Base-by-base conservation (phyloP, 805 yeast genomes). In the Candida manassasensis region DNA sequence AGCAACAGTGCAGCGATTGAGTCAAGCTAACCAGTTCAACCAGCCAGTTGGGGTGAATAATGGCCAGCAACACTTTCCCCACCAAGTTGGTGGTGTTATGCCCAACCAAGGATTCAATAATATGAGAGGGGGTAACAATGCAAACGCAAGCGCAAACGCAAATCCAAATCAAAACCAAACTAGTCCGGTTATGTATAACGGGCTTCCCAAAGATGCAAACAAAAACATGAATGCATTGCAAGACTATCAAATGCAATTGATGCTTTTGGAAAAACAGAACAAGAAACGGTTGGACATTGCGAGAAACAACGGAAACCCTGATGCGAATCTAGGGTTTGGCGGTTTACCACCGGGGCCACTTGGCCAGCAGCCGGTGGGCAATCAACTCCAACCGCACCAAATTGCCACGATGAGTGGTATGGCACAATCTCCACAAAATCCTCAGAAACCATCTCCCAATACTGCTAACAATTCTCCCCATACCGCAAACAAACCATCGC, bases 231-330 rank as follows among this genome's bases (percentile, higher is more conserved):
- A 70, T 48, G 89, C 90, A 1, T 61, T 85, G 26, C 85, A 81
- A 48, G 94, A 85, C 52, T 85, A 86, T 55, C 94, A 85, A 55
- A 79, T 77, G 67, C 90, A 84, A 56, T 62, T 84, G 45, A 73
- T 83, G 73, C 53, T 81, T 36, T 61, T 86, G 50, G 95, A 85
- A 49, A 75, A 75, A 43, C 89, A 84, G 53, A 85, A 83, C 56
- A 80, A 81, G 52, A 77, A 76, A 53, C 69, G 84, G 36, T 61
- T 83, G 33, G 79, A 74, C 46, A 72, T 68, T 35, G 77, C 73
- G 4, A 55, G 77, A 25, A 62, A 57, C 42, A 64, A 45, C 41
- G 61, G 59, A 3, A 42, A 39, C 13, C 35, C 42, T 4, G 51
- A 50, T 35, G 42, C 44, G 11, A 36, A 42, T 18, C 25, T 49